Conservation (phyloP, 331 rosid species). For the Quercus lobata region DNA sequence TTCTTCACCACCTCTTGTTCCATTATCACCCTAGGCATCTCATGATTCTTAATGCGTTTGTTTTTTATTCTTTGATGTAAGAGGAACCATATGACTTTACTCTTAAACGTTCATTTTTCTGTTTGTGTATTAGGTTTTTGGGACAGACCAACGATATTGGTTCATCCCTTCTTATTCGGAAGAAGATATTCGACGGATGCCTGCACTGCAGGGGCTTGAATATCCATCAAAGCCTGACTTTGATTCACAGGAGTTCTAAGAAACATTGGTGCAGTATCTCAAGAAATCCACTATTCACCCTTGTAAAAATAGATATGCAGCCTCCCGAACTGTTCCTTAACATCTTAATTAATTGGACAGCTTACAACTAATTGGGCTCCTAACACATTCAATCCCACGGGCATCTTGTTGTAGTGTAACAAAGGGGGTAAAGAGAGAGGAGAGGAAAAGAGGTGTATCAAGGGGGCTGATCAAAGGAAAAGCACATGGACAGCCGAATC, state of each 20-base stretch:
- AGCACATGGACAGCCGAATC: constrained; percentile 2
- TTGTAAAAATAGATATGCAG: constrained; percentile 31
- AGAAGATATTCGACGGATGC: constrained; percentile 83
- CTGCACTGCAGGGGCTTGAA: constrained; percentile 93
- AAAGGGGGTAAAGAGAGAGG: not conserved
- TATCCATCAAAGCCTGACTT: constrained; percentile 91
- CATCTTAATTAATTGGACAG: constrained; percentile 26
- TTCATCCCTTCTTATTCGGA: constrained; percentile 89
- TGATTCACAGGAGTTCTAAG: constrained; percentile 75
- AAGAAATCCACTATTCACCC: constrained; percentile 19
- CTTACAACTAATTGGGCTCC: constrained; percentile 31
- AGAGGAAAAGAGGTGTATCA: constrained; percentile 7
- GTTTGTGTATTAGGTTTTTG: constrained; percentile 66
- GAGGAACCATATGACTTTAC: not conserved
- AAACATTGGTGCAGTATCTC: constrained; percentile 10
- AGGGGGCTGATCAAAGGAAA: constrained; percentile 15
- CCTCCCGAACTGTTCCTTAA: constrained; percentile 25
- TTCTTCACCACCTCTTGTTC: not conserved
- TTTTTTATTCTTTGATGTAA: not conserved
- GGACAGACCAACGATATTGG: constrained; percentile 86
- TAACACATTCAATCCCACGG: constrained; percentile 20
- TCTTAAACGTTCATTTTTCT: not conserved
- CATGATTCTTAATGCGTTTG: not conserved
- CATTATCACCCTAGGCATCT: not conserved
- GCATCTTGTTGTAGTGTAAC: constrained; percentile 9